Percentiles rank a stretch among this genome's conserved stretches.
Evolutionary conservation across 192 early-diverging fungal genomes (phyloP).

Genomic region (Backusella mclennaniae): DNA sequence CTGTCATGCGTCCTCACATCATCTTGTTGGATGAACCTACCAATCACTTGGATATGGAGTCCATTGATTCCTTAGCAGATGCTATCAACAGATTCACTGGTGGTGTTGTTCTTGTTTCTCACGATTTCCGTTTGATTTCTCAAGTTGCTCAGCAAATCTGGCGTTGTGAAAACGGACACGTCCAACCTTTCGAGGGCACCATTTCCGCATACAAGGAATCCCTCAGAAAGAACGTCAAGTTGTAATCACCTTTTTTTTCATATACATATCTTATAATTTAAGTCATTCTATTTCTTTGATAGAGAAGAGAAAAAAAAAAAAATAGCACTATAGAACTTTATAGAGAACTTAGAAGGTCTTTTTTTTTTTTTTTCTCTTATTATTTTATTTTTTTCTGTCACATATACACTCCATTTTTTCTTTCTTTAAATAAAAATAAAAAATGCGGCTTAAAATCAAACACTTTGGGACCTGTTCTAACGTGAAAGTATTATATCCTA

Average conservation of each 20-base stretch:
- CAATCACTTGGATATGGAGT: conserved; percentile 91
- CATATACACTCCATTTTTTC: not conserved
- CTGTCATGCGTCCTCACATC: conserved; percentile 87
- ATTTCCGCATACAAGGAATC: conserved; percentile 93
- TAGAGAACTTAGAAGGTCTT: not conserved
- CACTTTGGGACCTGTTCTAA: not conserved
- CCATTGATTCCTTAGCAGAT: conserved; percentile 92
- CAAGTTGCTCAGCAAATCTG: conserved; percentile 96
- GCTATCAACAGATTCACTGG: conserved; percentile 96
- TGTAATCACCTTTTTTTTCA: conserved; percentile 30
- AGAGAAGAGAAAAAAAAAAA: conserved; percentile 1
- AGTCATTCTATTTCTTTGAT: not conserved
- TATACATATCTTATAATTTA: conserved; percentile 8
- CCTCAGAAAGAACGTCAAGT: conserved; percentile 77
- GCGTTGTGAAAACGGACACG: conserved; percentile 84
- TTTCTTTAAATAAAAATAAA: not conserved
- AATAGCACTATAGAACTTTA: not conserved
- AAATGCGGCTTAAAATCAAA: not conserved
- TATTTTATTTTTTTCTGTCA: conserved; percentile 1
- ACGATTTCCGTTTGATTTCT: conserved; percentile 97
- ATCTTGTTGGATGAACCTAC: conserved; percentile 99
- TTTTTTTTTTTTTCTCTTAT: not conserved
- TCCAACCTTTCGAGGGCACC: conserved; percentile 72
- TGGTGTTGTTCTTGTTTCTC: conserved; percentile 96
- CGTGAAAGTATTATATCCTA: not conserved